Evolutionary conservation across 164 flowering plant species (phyloP).

Genomic region (Magnolia officinalis): DNA sequence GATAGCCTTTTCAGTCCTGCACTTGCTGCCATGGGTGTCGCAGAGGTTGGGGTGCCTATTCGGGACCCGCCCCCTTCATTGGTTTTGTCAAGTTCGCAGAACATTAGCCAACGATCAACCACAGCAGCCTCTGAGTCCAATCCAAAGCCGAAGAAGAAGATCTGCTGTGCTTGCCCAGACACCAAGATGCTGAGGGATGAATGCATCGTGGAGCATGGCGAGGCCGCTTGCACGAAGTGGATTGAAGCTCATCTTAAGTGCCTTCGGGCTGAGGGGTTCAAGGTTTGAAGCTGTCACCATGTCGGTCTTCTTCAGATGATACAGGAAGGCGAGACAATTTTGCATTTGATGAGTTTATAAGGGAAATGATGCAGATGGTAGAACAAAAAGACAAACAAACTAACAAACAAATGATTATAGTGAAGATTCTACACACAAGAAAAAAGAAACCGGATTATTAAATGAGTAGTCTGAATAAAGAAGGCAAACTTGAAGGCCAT

Average conservation of each 20-base stretch:
- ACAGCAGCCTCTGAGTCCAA: background rate
- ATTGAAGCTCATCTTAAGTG: slow-evolving; percentile 63
- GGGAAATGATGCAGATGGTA: no score
- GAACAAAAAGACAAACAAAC: no score
- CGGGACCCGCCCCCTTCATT: background rate
- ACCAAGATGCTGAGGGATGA: slow-evolving; percentile 33
- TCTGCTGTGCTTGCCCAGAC: slow-evolving; percentile 40
- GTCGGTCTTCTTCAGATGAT: background rate
- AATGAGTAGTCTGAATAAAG: no score
- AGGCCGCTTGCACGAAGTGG: slow-evolving; percentile 65
- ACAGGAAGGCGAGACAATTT: background rate
- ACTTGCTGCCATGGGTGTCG: background rate
- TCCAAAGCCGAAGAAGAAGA: slow-evolving; percentile 64
- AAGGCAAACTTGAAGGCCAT: no score
- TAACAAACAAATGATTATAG: no score
- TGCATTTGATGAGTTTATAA: background rate
- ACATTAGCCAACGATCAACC: background rate
- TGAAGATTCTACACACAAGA: no score
- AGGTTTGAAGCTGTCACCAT: slow-evolving; percentile 31
- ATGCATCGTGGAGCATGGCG: slow-evolving; percentile 50
- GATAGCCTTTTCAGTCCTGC: background rate
- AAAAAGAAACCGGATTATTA: no score
- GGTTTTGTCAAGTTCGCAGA: background rate
- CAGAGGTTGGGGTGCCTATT: background rate
- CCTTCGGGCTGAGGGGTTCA: slow-evolving; percentile 72